Conservation (phyloP, 495 filamentous ascomycete species). For the Evansstolkia leycettana region DNA sequence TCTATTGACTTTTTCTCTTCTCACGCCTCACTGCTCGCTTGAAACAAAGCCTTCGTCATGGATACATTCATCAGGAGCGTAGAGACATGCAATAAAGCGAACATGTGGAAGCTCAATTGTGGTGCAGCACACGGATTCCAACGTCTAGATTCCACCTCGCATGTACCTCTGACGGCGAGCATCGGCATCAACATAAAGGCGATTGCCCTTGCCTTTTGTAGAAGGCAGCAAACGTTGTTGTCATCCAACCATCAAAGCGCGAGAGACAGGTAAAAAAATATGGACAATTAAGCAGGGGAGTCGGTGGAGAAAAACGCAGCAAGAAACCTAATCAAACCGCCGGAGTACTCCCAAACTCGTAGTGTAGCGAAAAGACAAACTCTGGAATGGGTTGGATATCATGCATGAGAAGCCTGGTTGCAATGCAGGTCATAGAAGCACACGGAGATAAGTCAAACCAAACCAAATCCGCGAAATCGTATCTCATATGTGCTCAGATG, state of each 20-base stretch:
- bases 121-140: not conserved
- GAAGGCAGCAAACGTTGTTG: no score
- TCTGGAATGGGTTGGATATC: constrained; percentile 10
- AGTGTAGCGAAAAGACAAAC: constrained; percentile 9
- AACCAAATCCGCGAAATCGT: constrained; percentile 20
- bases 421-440: constrained; percentile 14
- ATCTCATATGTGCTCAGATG: constrained; percentile 22
- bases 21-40: constrained; percentile 3
- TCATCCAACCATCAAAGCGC: no score
- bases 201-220: no score
- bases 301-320: not conserved
- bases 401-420: constrained; percentile 5
- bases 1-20: constrained; percentile 2
- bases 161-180: no score
- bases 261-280: no score
- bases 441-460: constrained; percentile 4
- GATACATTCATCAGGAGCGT: constrained; percentile 4
- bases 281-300: no score
- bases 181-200: no score
- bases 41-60: constrained; percentile 11
- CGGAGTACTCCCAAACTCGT: constrained; percentile 15
- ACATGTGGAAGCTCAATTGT: no score
- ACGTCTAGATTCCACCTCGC: not conserved
- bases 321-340: constrained; percentile 12
- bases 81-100: not conserved